A percentile compares a stretch with the other conserved stretches of the same genome.
These are phyloP conservation scores for Globisporangium viniferum DNA, from an alignment of 352 stramenopile genomes.

Conservation along the genomic window DNA sequence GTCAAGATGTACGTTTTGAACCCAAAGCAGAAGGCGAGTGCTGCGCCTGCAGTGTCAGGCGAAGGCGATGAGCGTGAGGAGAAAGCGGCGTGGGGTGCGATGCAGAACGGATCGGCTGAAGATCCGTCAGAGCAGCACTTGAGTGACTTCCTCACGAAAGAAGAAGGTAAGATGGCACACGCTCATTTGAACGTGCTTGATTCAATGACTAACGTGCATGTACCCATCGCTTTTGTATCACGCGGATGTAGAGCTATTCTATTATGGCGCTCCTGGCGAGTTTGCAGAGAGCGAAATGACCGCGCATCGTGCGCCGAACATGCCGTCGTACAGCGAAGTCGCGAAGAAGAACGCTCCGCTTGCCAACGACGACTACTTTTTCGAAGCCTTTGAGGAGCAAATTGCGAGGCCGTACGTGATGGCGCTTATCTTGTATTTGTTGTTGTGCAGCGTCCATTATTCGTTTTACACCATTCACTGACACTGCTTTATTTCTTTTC, in stretches of 20 bases:
- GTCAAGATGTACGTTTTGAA: slow-evolving; percentile 32
- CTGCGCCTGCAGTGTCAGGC: slow-evolving; percentile 15
- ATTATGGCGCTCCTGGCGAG: slow-evolving; percentile 73
- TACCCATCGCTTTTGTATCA: not conserved
- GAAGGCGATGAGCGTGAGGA: slow-evolving; percentile 31
- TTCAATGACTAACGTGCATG: not conserved
- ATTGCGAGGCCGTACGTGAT: slow-evolving; percentile 54
- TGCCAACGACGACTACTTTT: slow-evolving; percentile 18
- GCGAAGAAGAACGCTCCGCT: slow-evolving; percentile 34
- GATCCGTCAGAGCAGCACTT: slow-evolving; percentile 34
- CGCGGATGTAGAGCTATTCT: slow-evolving; percentile 51
- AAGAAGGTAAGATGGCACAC: slow-evolving; percentile 44
- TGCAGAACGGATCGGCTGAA: slow-evolving; percentile 4
- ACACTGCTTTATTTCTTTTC: not conserved
- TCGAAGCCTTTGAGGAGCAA: slow-evolving; percentile 34
- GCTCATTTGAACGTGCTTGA: not conserved
- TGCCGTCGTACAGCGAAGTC: slow-evolving; percentile 57
- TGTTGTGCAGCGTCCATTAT: not conserved
- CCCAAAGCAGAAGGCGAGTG: slow-evolving; percentile 25
- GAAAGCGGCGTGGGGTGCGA: slow-evolving; percentile 17
- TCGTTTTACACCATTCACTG: not conserved
- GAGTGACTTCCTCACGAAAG: slow-evolving; percentile 77
- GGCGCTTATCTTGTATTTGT: not conserved
- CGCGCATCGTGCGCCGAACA: slow-evolving; percentile 21
- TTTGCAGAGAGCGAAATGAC: slow-evolving; percentile 35